A percentile compares a stretch with the other conserved stretches of the same genome.
phyloP scores from a whole-genome alignment of 192 early-diverging fungal species.

The Backusella australiensis region DNA sequence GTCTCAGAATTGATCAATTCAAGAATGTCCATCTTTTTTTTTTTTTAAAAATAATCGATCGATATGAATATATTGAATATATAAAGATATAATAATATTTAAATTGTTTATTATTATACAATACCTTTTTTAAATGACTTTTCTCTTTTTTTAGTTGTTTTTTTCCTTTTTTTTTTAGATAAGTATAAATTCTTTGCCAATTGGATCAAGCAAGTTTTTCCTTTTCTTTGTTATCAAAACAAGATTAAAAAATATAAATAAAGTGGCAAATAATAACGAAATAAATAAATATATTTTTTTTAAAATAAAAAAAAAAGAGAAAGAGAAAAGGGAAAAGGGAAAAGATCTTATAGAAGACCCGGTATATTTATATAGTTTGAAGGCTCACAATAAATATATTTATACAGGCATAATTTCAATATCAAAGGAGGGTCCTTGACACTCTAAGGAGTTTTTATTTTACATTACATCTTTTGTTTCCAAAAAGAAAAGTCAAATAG shows the following conservation, averaged over 20 bases:
- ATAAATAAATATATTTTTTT: no score
- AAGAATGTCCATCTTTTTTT: slow-evolving; percentile 52
- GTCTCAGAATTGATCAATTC: slow-evolving; percentile 58
- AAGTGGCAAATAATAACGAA: neutral
- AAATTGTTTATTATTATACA: neutral
- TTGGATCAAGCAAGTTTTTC: neutral
- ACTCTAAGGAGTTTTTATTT: slow-evolving; percentile 6
- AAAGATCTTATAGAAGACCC: neutral
- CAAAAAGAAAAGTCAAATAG: neutral
- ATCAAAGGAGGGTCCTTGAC: slow-evolving; percentile 10
- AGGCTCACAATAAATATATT: neutral
- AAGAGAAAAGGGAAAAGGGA: slow-evolving; percentile 1
- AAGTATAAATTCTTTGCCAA: neutral
- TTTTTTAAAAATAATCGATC: neutral
- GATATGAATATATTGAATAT: neutral
- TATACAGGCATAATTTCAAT: slow-evolving; percentile 14
- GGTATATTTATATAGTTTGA: neutral
- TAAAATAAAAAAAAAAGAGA: neutral
- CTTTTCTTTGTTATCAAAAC: neutral
- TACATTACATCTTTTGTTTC: neutral
- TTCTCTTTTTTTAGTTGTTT: neutral
- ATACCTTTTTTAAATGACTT: neutral
- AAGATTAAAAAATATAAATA: neutral
- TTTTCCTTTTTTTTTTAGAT: neutral
- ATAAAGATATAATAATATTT: neutral